A percentile compares a stretch with the other conserved stretches of the same genome.
phyloP scores from a whole-genome alignment of 768 basidiomycete genomes.

The Mycena latifolia region DNA sequence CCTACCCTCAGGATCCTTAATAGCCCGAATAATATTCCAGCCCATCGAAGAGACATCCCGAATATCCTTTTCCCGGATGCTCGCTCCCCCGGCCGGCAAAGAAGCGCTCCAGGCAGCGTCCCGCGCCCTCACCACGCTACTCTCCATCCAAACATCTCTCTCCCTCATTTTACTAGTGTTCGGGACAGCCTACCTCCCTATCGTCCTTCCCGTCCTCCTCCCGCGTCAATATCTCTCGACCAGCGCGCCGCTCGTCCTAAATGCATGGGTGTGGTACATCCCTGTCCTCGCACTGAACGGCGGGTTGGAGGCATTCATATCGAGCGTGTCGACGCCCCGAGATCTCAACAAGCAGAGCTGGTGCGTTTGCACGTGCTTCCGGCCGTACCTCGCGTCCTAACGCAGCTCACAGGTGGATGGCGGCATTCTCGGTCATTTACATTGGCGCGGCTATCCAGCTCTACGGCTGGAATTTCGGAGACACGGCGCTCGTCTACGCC shows the following conservation, averaged over 20 bases:
- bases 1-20: slow-evolving; percentile 77
- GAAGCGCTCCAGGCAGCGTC: slow-evolving; percentile 56
- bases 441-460: slow-evolving; percentile 63
- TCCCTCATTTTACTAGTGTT: slow-evolving; percentile 81
- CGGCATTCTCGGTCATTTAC: slow-evolving; percentile 79
- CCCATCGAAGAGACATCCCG: slow-evolving; percentile 95
- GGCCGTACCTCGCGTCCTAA: slow-evolving; percentile 6
- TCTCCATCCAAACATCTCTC: slow-evolving; percentile 75
- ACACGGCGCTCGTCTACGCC: slow-evolving; percentile 79
- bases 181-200: slow-evolving; percentile 79
- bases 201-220: slow-evolving; percentile 77
- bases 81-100: slow-evolving; percentile 40
- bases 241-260: slow-evolving; percentile 83
- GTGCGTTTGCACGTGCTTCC: slow-evolving; percentile 44
- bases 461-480: slow-evolving; percentile 65
- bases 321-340: slow-evolving; percentile 75
- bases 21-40: slow-evolving; percentile 94
- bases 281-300: slow-evolving; percentile 94
- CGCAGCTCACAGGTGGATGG: slow-evolving; percentile 71
- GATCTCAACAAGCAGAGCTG: slow-evolving; percentile 81
- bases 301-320: slow-evolving; percentile 90
- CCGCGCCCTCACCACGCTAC: slow-evolving; percentile 65
- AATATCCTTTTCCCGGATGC: slow-evolving; percentile 85
- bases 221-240: slow-evolving; percentile 78
- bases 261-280: slow-evolving; percentile 89